phyloP scores from a whole-genome alignment of 306 rosid species.

The Myrica gale region DNA sequence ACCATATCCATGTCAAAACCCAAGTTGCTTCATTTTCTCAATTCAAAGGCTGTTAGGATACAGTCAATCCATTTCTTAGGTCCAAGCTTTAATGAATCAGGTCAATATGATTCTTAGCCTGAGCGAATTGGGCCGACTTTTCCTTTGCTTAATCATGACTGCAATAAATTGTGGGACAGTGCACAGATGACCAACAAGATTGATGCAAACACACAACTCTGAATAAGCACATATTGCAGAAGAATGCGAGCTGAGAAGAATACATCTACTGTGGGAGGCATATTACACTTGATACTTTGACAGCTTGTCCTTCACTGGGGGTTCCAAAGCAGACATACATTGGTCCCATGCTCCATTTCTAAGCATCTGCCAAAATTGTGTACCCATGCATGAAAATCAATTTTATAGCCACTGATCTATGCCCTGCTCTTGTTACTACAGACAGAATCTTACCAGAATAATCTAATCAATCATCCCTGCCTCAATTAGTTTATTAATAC shows the following conservation, averaged over 20 bases:
- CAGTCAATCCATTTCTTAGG: slow-evolving; percentile 35
- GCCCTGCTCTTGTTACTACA: neutral
- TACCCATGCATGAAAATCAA: slow-evolving; percentile 9
- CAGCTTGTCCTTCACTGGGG: slow-evolving; percentile 78
- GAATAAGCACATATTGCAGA: slow-evolving; percentile 20
- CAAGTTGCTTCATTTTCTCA: slow-evolving; percentile 39
- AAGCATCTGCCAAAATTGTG: slow-evolving; percentile 66
- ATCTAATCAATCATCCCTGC: neutral
- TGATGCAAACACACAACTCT: slow-evolving; percentile 48
- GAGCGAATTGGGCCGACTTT: slow-evolving; percentile 39
- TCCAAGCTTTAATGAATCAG: slow-evolving; percentile 53
- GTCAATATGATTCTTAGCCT: slow-evolving; percentile 30
- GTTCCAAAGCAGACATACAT: slow-evolving; percentile 91
- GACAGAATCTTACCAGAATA: neutral
- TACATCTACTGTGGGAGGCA: neutral
- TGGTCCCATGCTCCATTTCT: slow-evolving; percentile 97
- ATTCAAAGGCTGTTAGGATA: slow-evolving; percentile 30
- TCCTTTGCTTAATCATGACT: slow-evolving; percentile 35
- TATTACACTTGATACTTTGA: slow-evolving; percentile 80
- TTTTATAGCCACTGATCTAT: neutral
- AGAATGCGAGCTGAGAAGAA: slow-evolving; percentile 18
- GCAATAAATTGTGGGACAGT: slow-evolving; percentile 31
- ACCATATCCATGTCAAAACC: slow-evolving; percentile 34
- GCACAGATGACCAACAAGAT: slow-evolving; percentile 44
- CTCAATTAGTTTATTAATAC: neutral